Conservation (phyloP, 768 basidiomycete genomes). For the Amanita jacksonii region DNA sequence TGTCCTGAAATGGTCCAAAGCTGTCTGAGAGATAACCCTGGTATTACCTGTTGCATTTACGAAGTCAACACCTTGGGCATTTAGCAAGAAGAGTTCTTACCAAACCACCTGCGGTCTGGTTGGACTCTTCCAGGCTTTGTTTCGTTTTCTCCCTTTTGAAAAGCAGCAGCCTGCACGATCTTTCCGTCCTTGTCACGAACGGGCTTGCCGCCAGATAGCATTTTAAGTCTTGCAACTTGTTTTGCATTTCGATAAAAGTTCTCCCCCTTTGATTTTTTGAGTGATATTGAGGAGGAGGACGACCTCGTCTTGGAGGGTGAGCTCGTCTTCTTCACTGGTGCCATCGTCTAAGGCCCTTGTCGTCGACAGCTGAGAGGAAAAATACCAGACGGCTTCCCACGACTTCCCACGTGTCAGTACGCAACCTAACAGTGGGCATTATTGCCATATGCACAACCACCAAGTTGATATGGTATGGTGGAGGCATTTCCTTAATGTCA, state of each 20-base stretch:
- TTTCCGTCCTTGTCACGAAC: conserved; percentile 88
- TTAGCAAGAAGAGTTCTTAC: conserved; percentile 35
- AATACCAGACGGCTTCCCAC: background rate
- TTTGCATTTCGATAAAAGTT: conserved; percentile 99
- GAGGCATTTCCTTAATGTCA: too few relatives aligned
- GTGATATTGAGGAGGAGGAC: conserved; percentile 37
- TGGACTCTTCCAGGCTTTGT: conserved; percentile 85
- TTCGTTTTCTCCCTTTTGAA: conserved; percentile 93
- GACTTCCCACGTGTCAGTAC: too few relatives aligned
- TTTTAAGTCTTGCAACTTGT: conserved; percentile 72
- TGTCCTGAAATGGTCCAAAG: conserved; percentile 92
- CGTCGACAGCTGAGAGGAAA: background rate
- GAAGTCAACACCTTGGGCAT: conserved; percentile 5
- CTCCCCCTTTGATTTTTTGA: conserved; percentile 81
- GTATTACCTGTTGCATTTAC: conserved; percentile 88
- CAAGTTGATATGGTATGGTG: too few relatives aligned
- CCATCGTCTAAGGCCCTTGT: conserved; percentile 21
- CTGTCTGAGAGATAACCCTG: conserved; percentile 94
- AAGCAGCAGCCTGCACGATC: conserved; percentile 87
- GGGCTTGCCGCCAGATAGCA: conserved; percentile 89
- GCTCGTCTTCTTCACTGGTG: conserved; percentile 27
- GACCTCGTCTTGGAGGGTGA: conserved; percentile 33
- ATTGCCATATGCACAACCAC: too few relatives aligned
- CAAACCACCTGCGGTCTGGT: conserved; percentile 96
- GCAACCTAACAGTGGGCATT: too few relatives aligned